Percentiles rank a stretch among this genome's conserved stretches.
These are phyloP conservation scores for Pachyrhizus erosus DNA, from an alignment of 306 rosid species.

Conservation along the genomic window DNA sequence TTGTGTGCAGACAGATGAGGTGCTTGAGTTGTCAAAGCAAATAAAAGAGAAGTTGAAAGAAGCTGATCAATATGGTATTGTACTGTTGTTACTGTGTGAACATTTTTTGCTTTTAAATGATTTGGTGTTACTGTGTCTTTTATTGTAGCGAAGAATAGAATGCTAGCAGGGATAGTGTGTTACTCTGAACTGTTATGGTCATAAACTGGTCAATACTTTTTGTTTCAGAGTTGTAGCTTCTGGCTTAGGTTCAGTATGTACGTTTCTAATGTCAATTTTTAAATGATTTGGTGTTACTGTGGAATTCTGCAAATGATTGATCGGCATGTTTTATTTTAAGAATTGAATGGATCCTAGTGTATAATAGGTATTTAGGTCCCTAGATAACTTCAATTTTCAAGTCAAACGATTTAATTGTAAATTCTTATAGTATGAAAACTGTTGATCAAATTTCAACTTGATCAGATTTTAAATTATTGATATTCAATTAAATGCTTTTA, in stretches of 20 bases:
- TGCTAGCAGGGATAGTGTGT: not conserved
- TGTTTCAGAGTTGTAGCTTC: constrained; percentile 28
- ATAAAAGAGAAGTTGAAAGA: constrained; percentile 91
- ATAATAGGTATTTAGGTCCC: constrained; percentile 10
- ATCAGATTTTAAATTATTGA: constrained; percentile 7
- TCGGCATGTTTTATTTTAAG: constrained; percentile 1
- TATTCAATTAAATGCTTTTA: not conserved
- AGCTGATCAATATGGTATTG: constrained; percentile 84
- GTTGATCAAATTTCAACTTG: not conserved
- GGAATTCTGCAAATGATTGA: not conserved
- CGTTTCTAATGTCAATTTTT: not conserved
- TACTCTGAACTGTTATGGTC: not conserved
- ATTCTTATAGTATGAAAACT: not conserved
- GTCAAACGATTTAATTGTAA: constrained; percentile 9
- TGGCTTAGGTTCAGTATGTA: constrained; percentile 6
- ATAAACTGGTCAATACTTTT: not conserved
- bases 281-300: too few relatives aligned
- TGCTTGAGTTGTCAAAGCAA: constrained; percentile 78
- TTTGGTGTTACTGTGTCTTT: not conserved
- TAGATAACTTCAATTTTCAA: not conserved
- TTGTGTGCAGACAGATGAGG: constrained; percentile 79
- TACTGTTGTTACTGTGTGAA: not conserved
- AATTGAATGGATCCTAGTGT: not conserved
- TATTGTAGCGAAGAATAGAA: not conserved
- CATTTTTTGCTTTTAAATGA: not conserved